Percentiles rank a stretch among this genome's conserved stretches.
Evolutionary conservation across 2,329 filamentous ascomycete species (phyloP).

Genomic region (Teratosphaeria viscida): DNA sequence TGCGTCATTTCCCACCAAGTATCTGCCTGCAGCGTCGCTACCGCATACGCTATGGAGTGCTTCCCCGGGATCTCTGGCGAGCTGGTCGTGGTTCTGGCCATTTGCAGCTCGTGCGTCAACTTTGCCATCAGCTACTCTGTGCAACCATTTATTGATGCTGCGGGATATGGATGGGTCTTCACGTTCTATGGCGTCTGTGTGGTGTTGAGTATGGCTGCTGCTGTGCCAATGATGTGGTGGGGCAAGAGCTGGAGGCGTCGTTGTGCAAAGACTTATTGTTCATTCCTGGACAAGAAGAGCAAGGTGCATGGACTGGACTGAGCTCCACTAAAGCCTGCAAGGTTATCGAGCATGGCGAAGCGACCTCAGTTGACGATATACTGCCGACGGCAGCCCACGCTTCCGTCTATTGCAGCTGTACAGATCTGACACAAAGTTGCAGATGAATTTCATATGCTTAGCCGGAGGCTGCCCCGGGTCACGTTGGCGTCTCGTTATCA

Average conservation of each 20-base stretch:
- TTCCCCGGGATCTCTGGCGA: background rate
- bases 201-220: background rate
- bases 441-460: no score
- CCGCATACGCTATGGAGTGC: background rate
- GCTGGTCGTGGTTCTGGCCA: background rate
- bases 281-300: background rate
- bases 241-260: background rate
- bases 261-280: background rate
- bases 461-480: no score
- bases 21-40: background rate
- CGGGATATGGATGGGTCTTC: background rate
- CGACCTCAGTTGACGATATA: no score
- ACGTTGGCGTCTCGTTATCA: no score
- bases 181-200: background rate
- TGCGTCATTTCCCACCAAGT: background rate
- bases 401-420: no score
- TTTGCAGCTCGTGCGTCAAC: background rate
- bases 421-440: no score
- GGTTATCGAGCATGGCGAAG: no score
- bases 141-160: background rate
- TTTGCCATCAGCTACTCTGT: background rate
- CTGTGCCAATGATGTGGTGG: background rate
- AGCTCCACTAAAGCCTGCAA: background rate
- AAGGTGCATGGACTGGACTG: background rate
- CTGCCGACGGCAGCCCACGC: no score